Conservation (phyloP, 805 yeast genomes). For the Barnettozyma siamensis region DNA sequence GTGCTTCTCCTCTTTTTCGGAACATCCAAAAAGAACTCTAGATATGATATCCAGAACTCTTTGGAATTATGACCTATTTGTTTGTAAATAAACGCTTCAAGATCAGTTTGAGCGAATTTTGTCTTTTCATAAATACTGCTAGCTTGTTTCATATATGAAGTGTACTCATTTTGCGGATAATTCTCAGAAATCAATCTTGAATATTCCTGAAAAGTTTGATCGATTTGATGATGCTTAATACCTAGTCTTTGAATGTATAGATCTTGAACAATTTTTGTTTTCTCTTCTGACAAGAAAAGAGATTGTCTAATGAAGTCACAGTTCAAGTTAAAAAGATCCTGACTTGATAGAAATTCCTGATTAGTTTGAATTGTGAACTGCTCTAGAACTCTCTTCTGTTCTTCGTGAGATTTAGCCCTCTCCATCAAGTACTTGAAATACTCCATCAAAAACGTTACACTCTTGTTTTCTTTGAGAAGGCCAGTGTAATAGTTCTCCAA, state of each 20-base stretch:
- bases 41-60: constrained; percentile 7
- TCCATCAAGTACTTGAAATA: too few species aligned
- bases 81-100: constrained; percentile 33
- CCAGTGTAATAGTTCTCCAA: not conserved
- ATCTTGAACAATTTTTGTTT: not conserved
- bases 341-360: constrained; percentile 7
- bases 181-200: constrained; percentile 36
- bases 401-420: too few species aligned
- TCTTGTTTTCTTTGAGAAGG: not conserved
- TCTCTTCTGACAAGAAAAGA: not conserved
- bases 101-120: constrained; percentile 23
- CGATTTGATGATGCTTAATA: constrained; percentile 37
- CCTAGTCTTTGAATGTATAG: constrained; percentile 27
- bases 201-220: constrained; percentile 33
- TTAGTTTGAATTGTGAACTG: not conserved
- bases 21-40: not conserved
- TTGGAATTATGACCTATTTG: constrained; percentile 1
- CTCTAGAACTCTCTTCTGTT: not conserved
- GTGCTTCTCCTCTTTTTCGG: constrained; percentile 13
- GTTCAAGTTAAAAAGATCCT: not conserved
- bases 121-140: constrained; percentile 29
- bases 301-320: not conserved
- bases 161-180: constrained; percentile 28
- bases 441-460: too few species aligned
- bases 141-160: constrained; percentile 32